Evolutionary conservation across 495 filamentous ascomycete species (phyloP).

Genomic region (Aspergillus olivimuriae): DNA sequence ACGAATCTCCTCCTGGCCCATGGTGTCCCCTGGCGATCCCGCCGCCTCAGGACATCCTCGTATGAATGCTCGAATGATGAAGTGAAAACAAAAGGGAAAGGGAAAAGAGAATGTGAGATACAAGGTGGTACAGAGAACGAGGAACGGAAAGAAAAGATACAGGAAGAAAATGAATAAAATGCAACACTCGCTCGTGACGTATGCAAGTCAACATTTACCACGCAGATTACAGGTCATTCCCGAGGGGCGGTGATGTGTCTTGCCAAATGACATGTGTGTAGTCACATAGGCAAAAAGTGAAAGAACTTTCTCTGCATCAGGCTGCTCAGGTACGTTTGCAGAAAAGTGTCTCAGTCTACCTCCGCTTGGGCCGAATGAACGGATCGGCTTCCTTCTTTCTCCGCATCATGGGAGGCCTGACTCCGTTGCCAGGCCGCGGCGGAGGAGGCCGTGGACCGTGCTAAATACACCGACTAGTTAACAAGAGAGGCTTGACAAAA

Average conservation of each 20-base stretch:
- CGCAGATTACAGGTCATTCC: not conserved
- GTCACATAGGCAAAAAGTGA: not conserved
- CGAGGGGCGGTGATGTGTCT: not conserved
- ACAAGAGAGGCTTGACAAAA: not conserved
- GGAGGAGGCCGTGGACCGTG: conserved; percentile 8
- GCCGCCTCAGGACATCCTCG: too few relatives aligned
- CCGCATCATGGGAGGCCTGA: conserved; percentile 30
- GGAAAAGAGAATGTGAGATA: not conserved
- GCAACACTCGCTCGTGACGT: not conserved
- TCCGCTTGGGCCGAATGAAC: conserved; percentile 47
- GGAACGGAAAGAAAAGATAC: not conserved
- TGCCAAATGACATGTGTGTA: too few relatives aligned
- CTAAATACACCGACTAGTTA: conserved; percentile 9
- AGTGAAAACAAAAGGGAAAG: too few relatives aligned
- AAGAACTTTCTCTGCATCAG: too few relatives aligned
- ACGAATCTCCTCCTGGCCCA: too few relatives aligned
- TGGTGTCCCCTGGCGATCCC: too few relatives aligned
- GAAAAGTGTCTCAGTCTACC: conserved; percentile 10
- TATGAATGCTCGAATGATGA: too few relatives aligned
- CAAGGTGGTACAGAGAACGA: not conserved
- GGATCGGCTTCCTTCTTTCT: conserved; percentile 45
- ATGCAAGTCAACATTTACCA: conserved; percentile 4
- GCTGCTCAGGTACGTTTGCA: too few relatives aligned
- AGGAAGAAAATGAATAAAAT: not conserved
- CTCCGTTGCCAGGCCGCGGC: conserved; percentile 15